Evolutionary conservation across 352 stramenopile species (phyloP), one percentile per base, ranked within the genome.

Genomic region (Pythium grandisporangium): DNA sequence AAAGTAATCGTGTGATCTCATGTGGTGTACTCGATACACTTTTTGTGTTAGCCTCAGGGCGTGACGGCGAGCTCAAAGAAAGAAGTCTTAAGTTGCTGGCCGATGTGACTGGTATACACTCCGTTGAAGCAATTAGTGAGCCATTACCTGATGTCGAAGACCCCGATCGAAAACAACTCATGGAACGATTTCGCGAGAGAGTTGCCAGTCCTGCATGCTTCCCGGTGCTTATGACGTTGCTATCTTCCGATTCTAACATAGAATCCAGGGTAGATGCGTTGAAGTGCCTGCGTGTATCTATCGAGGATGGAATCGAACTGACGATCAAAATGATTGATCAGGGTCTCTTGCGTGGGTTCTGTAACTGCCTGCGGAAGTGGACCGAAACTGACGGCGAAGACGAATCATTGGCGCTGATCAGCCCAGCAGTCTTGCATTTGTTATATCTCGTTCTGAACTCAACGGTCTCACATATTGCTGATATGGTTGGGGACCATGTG

Each of bases 331-430:
- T 89, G 70, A 65, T 89, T 11, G 72, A 86, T 33, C 72, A 85
- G 51, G 72, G 84, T 22, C 62, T 86, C 45, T 46, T 85, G 10
- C 72, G 72, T 32, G 67, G 71, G 10, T 84, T 88, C 37, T 84
- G 63, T 45, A 66, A 61, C 23, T 63, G 65, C 5, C 48, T 88
- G 46, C 62, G 70, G 13, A 67, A 70, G 21, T 88, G 71, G 67
- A 85, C 47, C 1, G 53, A 52, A 17, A n/a, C 42, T 2, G 47
- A 49, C 11, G 38, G 59, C 6, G 41, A 59, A 20, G 44, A 57
- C 17, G 30, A 50, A 2, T 42, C 38, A 7, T 48, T 54, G 33
- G 58, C 53, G 35, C 51, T 53, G 3, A 50, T 61, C 20, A 64
- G 59, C 26, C 55, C 66, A 24, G 66, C 66, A 4, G 48, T 86